These are phyloP conservation scores for Cymbopogon citratus DNA, from an alignment of 176 grass and related monocot genomes.

Conservation along the genomic window DNA sequence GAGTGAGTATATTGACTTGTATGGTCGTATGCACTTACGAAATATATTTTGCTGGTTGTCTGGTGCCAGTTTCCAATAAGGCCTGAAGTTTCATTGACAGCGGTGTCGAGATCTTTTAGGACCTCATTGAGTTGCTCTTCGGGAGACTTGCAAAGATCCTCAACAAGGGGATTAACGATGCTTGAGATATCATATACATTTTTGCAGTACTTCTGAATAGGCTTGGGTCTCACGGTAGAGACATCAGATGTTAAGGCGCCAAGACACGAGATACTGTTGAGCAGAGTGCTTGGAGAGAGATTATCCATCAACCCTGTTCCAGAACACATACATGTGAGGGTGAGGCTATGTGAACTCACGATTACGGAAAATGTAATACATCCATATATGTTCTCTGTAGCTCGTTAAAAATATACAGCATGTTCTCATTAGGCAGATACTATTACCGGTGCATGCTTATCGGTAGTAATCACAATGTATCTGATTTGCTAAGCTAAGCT, in stretches of 20 bases:
- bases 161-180: slow-evolving; percentile 56
- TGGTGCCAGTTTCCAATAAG: slow-evolving; percentile 78
- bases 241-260: slow-evolving; percentile 42
- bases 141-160: slow-evolving; percentile 46
- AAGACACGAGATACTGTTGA: slow-evolving; percentile 39
- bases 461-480: background rate
- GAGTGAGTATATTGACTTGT: background rate
- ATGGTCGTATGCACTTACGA: slow-evolving; percentile 43
- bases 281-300: slow-evolving; percentile 31
- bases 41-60: slow-evolving; percentile 85
- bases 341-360: too few species aligned
- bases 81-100: slow-evolving; percentile 48
- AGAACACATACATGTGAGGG: background rate
- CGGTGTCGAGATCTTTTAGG: slow-evolving; percentile 51
- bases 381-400: background rate
- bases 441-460: background rate
- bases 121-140: slow-evolving; percentile 64
- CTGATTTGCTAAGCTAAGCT: background rate
- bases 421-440: background rate
- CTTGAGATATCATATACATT: slow-evolving; percentile 7
- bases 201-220: slow-evolving; percentile 51
- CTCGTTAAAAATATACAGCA: background rate
- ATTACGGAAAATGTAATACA: background rate
- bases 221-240: slow-evolving; percentile 31
- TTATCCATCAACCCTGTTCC: slow-evolving; percentile 9